Evolutionary conservation across 2,329 filamentous ascomycete species (phyloP).

Genomic region (Colletotrichum lini): DNA sequence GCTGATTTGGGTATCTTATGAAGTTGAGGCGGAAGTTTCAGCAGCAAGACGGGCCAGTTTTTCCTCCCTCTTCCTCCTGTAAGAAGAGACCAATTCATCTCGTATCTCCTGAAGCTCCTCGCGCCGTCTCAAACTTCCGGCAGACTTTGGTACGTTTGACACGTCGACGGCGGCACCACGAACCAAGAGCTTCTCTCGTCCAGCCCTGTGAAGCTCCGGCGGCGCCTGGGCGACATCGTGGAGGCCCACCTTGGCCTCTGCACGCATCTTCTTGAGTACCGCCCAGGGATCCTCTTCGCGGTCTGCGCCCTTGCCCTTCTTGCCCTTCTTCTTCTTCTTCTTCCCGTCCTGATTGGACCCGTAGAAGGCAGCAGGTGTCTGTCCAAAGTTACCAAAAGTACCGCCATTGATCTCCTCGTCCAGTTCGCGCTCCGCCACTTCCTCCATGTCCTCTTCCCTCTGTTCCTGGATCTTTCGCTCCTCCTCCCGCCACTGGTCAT

Average conservation of each 20-base stretch:
- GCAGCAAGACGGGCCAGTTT: slow-evolving; percentile 23
- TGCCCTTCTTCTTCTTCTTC: slow-evolving; percentile 60
- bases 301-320: slow-evolving; percentile 56
- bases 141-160: slow-evolving; percentile 54
- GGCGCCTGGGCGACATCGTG: slow-evolving; percentile 81
- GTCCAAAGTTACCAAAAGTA: slow-evolving; percentile 51
- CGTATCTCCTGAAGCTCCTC: slow-evolving; percentile 56
- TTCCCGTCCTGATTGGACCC: slow-evolving; percentile 61
- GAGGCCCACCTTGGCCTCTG: slow-evolving; percentile 65
- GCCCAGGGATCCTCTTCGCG: slow-evolving; percentile 83
- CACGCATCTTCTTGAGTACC: slow-evolving; percentile 77
- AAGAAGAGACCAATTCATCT: slow-evolving; percentile 56
- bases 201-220: slow-evolving; percentile 74
- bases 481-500: slow-evolving; percentile 82
- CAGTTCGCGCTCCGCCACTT: slow-evolving; percentile 74
- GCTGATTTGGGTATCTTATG: slow-evolving; percentile 19
- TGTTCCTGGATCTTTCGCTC: slow-evolving; percentile 75
- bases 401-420: slow-evolving; percentile 69
- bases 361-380: slow-evolving; percentile 55
- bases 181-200: slow-evolving; percentile 52
- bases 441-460: slow-evolving; percentile 75
- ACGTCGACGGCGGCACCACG: slow-evolving; percentile 53
- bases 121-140: slow-evolving; percentile 56
- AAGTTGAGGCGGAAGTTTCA: not conserved
- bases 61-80: slow-evolving; percentile 54